phyloP scores from a whole-genome alignment of 2,329 filamentous ascomycete species.

The Cytospora leucostoma region DNA sequence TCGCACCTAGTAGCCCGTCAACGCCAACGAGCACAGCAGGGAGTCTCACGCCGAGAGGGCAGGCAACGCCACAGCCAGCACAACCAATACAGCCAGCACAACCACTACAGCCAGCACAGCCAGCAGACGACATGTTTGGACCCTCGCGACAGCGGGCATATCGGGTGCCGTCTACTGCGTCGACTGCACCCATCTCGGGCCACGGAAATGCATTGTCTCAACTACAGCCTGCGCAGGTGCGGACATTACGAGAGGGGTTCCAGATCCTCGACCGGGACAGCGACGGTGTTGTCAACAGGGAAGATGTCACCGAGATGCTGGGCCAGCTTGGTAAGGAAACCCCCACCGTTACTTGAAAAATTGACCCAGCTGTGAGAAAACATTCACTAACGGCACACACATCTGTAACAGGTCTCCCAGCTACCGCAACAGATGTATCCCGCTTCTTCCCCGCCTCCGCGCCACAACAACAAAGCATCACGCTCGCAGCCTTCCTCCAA shows the following conservation, averaged over 20 bases:
- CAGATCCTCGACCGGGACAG: slow-evolving; percentile 90
- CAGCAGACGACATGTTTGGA: slow-evolving; percentile 38
- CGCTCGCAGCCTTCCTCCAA: slow-evolving; percentile 83
- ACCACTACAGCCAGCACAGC: background rate
- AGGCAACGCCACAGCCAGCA: slow-evolving; percentile 19
- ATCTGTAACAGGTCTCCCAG: slow-evolving; percentile 64
- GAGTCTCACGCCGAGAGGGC: slow-evolving; percentile 42
- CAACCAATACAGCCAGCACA: slow-evolving; percentile 12
- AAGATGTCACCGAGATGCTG: slow-evolving; percentile 86
- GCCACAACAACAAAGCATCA: slow-evolving; percentile 64
- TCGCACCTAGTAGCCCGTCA: slow-evolving; percentile 39
- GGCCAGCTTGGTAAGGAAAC: slow-evolving; percentile 68
- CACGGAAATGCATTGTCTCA: slow-evolving; percentile 64
- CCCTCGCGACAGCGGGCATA: slow-evolving; percentile 42
- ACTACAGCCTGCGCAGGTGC: slow-evolving; percentile 78
- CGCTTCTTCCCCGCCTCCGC: slow-evolving; percentile 78
- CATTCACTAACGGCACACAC: background rate
- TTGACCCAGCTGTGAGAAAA: slow-evolving; percentile 23
- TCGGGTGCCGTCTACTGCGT: slow-evolving; percentile 36
- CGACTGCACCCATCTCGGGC: slow-evolving; percentile 41
- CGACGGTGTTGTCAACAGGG: slow-evolving; percentile 77
- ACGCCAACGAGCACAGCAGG: slow-evolving; percentile 32
- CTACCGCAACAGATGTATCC: slow-evolving; percentile 69
- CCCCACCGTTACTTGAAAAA: background rate
- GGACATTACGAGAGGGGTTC: slow-evolving; percentile 88